Base-by-base conservation (phyloP, 2,329 filamentous ascomycete genomes). In the Pseudogymnoascus destructans region DNA sequence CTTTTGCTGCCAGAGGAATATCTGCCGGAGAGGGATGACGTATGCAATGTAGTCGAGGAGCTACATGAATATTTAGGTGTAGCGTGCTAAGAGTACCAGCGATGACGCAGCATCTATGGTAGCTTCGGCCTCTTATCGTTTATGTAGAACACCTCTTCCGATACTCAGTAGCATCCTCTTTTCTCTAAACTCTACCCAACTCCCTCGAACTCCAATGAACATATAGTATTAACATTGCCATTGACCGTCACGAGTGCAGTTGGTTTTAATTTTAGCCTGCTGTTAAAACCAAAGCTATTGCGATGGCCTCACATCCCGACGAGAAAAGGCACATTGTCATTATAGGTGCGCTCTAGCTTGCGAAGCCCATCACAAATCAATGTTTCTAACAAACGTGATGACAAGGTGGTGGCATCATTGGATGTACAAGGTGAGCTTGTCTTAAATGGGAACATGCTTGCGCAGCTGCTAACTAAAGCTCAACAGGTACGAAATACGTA, bases 361-460 rank as follows among this genome's bases (percentile, higher is more conserved):
- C 46, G 5, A 19, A 19, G 11, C 5, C 9, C n/a, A 52, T 7
- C 13, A 30, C 7, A 52, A 27, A n/a, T 19, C 25, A 10, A 13
- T 21, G n/a, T 35, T 38, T 35, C 32, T 57, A 19, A 46, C 23
- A 36, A 11, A 8, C 15, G 58, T 23, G n/a, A 55, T 57, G 42
- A 33, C 32, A 57, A 63, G 63, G 91, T 63, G 91, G 89, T 65
- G 91, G 91, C 64, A 89, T 96, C 63, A 95, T 96, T 67, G 92
- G 91, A 68, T 86, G 84, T 70, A 92, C 46, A 30, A 52, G 46
- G 46, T 52, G 46, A 30, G 46, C 7, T 30, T 30, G 25, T 7
- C 15, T 30, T 19, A 30, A 49, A 25, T n/a, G 5, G n/a, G 6
- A 5, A 27, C 11, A 40, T 17, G 11, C 8, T 19, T 27, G 21